A percentile compares a stretch with the other conserved stretches of the same genome.
phyloP scores from a whole-genome alignment of 495 filamentous ascomycete species.

The Extremus antarcticus region DNA sequence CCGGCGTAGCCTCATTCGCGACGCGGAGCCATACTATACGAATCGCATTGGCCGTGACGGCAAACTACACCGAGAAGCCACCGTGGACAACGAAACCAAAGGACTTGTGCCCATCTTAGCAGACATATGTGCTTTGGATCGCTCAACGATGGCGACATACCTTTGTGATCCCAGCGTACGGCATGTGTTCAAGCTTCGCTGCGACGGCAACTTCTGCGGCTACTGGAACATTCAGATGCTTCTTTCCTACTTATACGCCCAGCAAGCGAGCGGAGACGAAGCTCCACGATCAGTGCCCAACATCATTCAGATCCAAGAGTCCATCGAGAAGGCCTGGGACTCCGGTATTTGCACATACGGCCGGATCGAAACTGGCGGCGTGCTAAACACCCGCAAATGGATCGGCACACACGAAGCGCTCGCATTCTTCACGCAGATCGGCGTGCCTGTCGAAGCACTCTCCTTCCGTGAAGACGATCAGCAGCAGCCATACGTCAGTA shows the following conservation, averaged over 20 bases:
- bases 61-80: slow-evolving; percentile 34
- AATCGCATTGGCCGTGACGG: slow-evolving; percentile 47
- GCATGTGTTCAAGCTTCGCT: slow-evolving; percentile 70
- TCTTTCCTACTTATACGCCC: slow-evolving; percentile 58
- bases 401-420: slow-evolving; percentile 80
- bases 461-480: slow-evolving; percentile 7
- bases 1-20: slow-evolving; percentile 52
- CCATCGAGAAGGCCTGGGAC: slow-evolving; percentile 88
- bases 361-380: slow-evolving; percentile 73
- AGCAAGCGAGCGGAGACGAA: not conserved
- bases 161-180: slow-evolving; percentile 65
- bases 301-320: slow-evolving; percentile 75
- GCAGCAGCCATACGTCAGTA: not conserved
- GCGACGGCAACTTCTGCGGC: slow-evolving; percentile 90
- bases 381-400: slow-evolving; percentile 81
- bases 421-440: slow-evolving; percentile 59
- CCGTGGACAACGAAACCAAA: slow-evolving; percentile 49
- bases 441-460: slow-evolving; percentile 36
- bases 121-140: slow-evolving; percentile 58
- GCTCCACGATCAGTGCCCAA: slow-evolving; percentile 40
- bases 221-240: slow-evolving; percentile 97
- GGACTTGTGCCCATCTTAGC: slow-evolving; percentile 67
- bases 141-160: slow-evolving; percentile 55
- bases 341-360: slow-evolving; percentile 65
- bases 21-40: slow-evolving; percentile 44